These are phyloP conservation scores for Globisporangium megalacanthum DNA, from an alignment of 352 stramenopile species.

Conservation along the genomic window DNA sequence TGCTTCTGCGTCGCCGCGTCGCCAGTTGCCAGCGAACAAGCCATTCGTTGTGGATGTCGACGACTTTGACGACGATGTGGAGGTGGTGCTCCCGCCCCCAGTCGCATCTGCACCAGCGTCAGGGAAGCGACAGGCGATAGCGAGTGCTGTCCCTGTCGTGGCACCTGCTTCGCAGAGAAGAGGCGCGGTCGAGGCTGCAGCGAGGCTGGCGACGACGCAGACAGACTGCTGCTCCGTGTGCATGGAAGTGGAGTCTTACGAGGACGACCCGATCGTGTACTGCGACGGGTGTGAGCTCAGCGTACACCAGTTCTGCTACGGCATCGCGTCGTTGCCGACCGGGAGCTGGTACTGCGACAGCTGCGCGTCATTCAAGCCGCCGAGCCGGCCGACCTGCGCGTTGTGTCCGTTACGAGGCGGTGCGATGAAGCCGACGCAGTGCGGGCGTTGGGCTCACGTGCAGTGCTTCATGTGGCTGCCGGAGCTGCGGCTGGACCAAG, in stretches of 20 bases:
- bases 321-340: conserved; percentile 50
- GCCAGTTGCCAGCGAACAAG: neutral
- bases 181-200: neutral
- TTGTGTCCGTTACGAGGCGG: conserved; percentile 63
- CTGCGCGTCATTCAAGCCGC: conserved; percentile 18
- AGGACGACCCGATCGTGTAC: conserved; percentile 89
- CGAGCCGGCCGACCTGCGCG: conserved; percentile 24
- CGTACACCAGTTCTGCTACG: conserved; percentile 90
- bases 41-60: conserved; percentile 8
- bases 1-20: neutral
- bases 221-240: conserved; percentile 67
- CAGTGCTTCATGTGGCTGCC: conserved; percentile 87
- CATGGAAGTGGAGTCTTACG: conserved; percentile 69
- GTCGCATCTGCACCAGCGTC: neutral
- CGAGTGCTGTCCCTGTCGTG: neutral
- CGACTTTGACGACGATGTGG: conserved; percentile 9
- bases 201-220: conserved; percentile 5
- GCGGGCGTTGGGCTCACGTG: conserved; percentile 72
- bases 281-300: conserved; percentile 85
- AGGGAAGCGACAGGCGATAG: neutral
- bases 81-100: neutral
- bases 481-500: conserved; percentile 49
- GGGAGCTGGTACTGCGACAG: conserved; percentile 85
- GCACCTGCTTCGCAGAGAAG: neutral
- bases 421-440: conserved; percentile 56